Base-by-base conservation (phyloP, 176 grass and related monocot species). In the Puccinellia tenuiflora region DNA sequence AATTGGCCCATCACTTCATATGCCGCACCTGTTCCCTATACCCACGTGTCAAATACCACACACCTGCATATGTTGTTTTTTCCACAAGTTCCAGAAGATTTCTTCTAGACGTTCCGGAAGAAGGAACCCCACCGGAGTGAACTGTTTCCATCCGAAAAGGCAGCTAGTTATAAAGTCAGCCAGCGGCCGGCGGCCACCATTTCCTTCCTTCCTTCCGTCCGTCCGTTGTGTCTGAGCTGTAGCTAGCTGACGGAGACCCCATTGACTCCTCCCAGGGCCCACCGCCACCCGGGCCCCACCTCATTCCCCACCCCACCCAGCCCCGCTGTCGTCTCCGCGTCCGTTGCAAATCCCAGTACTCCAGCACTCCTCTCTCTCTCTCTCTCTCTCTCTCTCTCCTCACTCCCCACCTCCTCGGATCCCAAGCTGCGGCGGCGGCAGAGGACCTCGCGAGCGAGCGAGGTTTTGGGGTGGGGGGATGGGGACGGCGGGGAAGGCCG, bases 401-500 rank as follows among this genome's bases (percentile, higher is more conserved):
- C 63, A 26, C 55, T 38, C 68, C 25, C 20, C 69, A 29, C 50
- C 51, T 16, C 68, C 63, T 83, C 57, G 84, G 84, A 90, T 87
- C 88, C 84, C 84, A 72, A 67, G 81, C 79, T 28, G 83, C 24
- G 42, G 24, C 7, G 28, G 60, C 6, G 26, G 28, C 0, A 15
- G 60, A 5, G 57, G 42, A 37, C 34, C 26, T 31, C 11, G 42
- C 55, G 62, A 7, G 30, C 18, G 20, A 68, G 65, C 34, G 18
- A 68, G 84, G 50, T 76, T 76, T 86, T 37, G 26, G 51, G 67
- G 15, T 20, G 53, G 67, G 15, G 25, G 53, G 79, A 90, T 87
- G 86, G 86, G 90, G 67, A 89, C 86, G 50, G 85, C 90, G 65
- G 85, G 80, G 59, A 87, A 90, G 72, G 90, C 76, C 80, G 60